Evolutionary conservation across 495 filamentous ascomycete genomes (phyloP), one percentile per base, ranked within the genome.

Genomic region (Niebla homalea): DNA sequence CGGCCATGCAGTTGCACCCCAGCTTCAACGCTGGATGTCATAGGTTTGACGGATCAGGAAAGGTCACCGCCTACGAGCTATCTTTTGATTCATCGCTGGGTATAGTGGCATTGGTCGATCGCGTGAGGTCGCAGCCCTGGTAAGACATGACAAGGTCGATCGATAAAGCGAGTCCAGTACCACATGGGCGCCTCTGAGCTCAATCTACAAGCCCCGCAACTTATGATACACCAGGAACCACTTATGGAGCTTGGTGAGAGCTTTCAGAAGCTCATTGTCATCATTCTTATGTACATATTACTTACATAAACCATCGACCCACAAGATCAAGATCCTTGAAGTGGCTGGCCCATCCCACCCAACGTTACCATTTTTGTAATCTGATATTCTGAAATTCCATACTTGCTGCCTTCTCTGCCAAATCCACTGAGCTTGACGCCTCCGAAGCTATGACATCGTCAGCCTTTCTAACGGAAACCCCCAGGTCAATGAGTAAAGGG

Each of bases 401-500:
- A 87, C 65, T 83, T 83, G 64, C 84, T 89, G 32, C 92, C 92
- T 67, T 98, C 90, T 32, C 89, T 67, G 18, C 92, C 90, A 56
- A 96, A 96, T 4, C 90, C 90, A 61, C 83, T 88, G 66, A 86
- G 74, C 67, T 98, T 98, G 16, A 98, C 86, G 50, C 90, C 92
- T 18, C 90, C 92, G 62, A 96, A 98, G 26, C 78, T 64, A 59
- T 16, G 16, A 42, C 25, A 2, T 22, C 15, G 60, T 71, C 56
- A 67, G 65, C 37, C 58, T 25, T 6, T 39, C 29, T 21, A 26
- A 36, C 2, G 10, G 4, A 39, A n/a, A n/a, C n/a, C n/a, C n/a
- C n/a, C n/a, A n/a, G n/a, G n/a, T n/a, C n/a, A 36, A 0, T 16
- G 26, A 51, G 18, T n/a, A 23, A 22, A 5, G 38, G 18, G 40